Evolutionary conservation across 306 rosid species (phyloP).

Genomic region (Psophocarpus tetragonolobus): DNA sequence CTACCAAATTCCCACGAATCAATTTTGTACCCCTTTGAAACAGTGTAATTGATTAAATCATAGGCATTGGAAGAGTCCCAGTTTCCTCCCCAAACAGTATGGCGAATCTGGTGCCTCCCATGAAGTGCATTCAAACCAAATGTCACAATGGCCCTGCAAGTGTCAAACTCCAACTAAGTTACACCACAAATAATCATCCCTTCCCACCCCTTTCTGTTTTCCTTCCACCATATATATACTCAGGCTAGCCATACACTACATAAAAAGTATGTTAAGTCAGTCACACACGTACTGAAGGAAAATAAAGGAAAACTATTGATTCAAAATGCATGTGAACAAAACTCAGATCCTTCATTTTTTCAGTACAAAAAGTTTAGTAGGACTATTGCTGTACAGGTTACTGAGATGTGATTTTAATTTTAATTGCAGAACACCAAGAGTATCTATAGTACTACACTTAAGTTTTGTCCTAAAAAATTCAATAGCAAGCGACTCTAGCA

Average conservation of each 20-base stretch:
- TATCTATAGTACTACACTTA: neutral
- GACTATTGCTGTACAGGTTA: neutral
- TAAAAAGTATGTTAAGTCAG: neutral
- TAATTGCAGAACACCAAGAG: neutral
- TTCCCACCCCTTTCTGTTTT: neutral
- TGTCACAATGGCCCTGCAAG: slow-evolving; percentile 73
- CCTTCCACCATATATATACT: neutral
- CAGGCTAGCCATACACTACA: neutral
- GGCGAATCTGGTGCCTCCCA: slow-evolving; percentile 64
- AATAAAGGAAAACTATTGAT: neutral
- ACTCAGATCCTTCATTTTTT: neutral
- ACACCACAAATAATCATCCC: neutral
- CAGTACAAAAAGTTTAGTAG: neutral
- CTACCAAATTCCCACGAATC: slow-evolving; percentile 98
- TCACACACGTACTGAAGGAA: neutral
- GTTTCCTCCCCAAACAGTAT: slow-evolving; percentile 71
- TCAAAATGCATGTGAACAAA: neutral
- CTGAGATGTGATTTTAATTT: neutral
- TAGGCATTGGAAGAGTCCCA: slow-evolving; percentile 77
- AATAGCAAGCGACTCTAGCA: neutral
- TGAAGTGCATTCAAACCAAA: slow-evolving; percentile 90
- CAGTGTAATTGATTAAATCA: slow-evolving; percentile 69
- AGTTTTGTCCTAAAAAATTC: neutral
- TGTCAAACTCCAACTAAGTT: slow-evolving; percentile 16
- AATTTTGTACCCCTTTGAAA: slow-evolving; percentile 71